Base-by-base conservation (phyloP, 2,329 filamentous ascomycete species). In the Cladophialophora immunda region DNA sequence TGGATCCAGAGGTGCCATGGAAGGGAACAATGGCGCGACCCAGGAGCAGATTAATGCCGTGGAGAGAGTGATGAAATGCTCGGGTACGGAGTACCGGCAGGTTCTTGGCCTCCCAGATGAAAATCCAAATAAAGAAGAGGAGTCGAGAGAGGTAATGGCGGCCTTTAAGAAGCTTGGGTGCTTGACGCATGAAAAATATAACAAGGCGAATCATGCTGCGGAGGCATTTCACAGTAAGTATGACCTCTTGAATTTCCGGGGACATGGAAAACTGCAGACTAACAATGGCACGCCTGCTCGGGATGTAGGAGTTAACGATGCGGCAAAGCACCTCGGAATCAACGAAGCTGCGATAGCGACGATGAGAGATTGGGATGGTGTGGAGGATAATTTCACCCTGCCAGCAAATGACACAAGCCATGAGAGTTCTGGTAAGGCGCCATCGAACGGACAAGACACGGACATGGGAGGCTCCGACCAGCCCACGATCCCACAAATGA, bases 151-250 rank as follows among this genome's bases (percentile, higher is more conserved):
- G 27, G 60, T 56, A 22, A 56, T 63, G 41, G 50, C 50, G 15
- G 62, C 36, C 36, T 41, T 41, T 5, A 41, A 15, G 36, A 62
- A 62, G 58, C 41, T 62, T 62, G 29, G 41, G 32, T 62, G 25
- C 58, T 62, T 62, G 19, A 62, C 41, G 9, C 58, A 62, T 54
- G 19, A 62, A 62, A 62, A 62, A 54, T 62, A 62, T 41, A 77
- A 82, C 34, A 83, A 83, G 71, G 74, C 78, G 19, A 59, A 64
- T 58, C 19, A 64, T 17, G 32, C 62, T 47, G 32, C 53, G 41
- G 36, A 58, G 53, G 62, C 19, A 62, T 62, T 62, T 54, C 45
- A 13, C 11, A 62, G 58, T 62, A 4, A 53, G 58, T 62, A 25
- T 53, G 17, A 62, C 9, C 58, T 62, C 50, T 54, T 62, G 19